Evolutionary conservation across 1,284 basidiomycete genomes (phyloP).

Genomic region (Termitomyces sp.): DNA sequence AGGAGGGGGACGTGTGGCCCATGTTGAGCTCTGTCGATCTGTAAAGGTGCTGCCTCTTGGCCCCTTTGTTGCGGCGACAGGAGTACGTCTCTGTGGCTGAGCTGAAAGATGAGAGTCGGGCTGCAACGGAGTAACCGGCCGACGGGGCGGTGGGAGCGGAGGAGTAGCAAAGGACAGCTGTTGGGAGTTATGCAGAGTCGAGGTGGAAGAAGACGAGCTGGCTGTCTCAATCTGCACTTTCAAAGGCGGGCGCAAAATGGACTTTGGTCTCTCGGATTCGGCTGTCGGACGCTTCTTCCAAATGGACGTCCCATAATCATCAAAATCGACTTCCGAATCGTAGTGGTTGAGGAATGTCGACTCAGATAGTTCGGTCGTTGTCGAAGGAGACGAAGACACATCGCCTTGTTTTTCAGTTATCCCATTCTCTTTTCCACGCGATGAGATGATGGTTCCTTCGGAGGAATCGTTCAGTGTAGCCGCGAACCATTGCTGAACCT

Average conservation of each 20-base stretch:
- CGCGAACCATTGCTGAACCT: constrained; percentile 31
- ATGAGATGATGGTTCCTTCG: constrained; percentile 21
- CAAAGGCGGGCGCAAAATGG: constrained; percentile 33
- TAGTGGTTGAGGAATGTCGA: constrained; percentile 17
- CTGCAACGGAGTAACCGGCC: constrained; percentile 17
- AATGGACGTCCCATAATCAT: constrained; percentile 32
- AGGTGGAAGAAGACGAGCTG: constrained; percentile 6
- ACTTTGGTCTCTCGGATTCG: constrained; percentile 24
- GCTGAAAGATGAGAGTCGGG: constrained; percentile 17
- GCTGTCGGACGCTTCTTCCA: constrained; percentile 30
- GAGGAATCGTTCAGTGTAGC: constrained; percentile 22
- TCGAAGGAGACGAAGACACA: constrained; percentile 21
- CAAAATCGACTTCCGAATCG: constrained; percentile 44
- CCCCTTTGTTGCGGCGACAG: constrained; percentile 21
- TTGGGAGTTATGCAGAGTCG: constrained; percentile 9
- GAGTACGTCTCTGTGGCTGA: constrained; percentile 9
- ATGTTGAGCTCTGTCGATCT: constrained; percentile 54
- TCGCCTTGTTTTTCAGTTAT: constrained; percentile 13
- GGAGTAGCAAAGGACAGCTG: constrained; percentile 18
- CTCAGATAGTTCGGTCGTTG: constrained; percentile 16
- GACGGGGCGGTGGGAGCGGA: constrained; percentile 20
- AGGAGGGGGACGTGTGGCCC: constrained; percentile 87
- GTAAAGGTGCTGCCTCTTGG: constrained; percentile 56
- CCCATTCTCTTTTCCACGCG: constrained; percentile 10
- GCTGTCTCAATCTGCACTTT: constrained; percentile 35